Conservation (phyloP, 1,139 yeast genomes). For the Pichia terricola region DNA sequence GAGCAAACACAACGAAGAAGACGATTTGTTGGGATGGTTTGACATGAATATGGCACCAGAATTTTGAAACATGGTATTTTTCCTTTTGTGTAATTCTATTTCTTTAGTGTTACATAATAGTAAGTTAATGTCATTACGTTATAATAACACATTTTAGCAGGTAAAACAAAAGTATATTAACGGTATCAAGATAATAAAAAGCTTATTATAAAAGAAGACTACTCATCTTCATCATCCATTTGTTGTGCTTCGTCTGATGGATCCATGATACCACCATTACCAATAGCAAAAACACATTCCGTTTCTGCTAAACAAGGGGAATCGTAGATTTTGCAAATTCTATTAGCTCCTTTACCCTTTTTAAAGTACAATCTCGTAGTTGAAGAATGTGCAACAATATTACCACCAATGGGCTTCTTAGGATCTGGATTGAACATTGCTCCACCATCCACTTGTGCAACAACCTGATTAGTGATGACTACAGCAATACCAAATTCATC, state of each 20-base stretch:
- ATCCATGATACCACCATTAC: slow-evolving; percentile 95
- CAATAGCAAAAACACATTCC: slow-evolving; percentile 90
- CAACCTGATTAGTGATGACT: slow-evolving; percentile 96
- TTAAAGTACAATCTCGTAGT: slow-evolving; percentile 85
- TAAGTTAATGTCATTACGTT: too few species aligned
- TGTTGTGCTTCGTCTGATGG: slow-evolving; percentile 43
- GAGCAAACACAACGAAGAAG: slow-evolving; percentile 69
- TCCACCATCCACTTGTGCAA: slow-evolving; percentile 94
- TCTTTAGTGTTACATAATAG: too few species aligned
- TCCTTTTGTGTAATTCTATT: too few species aligned
- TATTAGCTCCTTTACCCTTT: slow-evolving; percentile 85
- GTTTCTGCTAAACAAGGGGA: slow-evolving; percentile 94
- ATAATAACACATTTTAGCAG: too few species aligned
- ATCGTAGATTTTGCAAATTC: slow-evolving; percentile 90
- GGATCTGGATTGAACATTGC: slow-evolving; percentile 89
- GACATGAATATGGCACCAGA: slow-evolving; percentile 60
- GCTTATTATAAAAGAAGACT: too few species aligned
- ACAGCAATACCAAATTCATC: slow-evolving; percentile 98
- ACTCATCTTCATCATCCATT: slow-evolving; percentile 52
- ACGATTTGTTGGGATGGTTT: slow-evolving; percentile 94
- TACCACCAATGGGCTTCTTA: slow-evolving; percentile 99
- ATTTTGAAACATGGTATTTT: slow-evolving; percentile 24
- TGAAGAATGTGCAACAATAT: slow-evolving; percentile 93
- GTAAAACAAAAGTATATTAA: too few species aligned
- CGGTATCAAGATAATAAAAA: too few species aligned